Evolutionary conservation across 176 grass and related monocot species (phyloP).

Genomic region (Zea luxurians): DNA sequence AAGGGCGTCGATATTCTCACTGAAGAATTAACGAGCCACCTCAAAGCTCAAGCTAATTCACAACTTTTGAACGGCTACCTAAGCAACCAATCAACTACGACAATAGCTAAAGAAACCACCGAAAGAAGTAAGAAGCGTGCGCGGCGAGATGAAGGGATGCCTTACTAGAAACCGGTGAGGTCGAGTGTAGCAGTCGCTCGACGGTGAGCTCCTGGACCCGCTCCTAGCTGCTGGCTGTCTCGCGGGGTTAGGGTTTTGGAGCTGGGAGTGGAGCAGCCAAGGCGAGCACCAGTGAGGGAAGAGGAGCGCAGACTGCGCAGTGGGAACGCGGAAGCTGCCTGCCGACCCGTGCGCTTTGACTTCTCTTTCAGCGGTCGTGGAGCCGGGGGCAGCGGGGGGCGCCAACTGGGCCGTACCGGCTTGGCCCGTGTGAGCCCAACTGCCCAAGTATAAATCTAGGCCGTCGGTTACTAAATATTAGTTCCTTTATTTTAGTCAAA

Average conservation of each 20-base stretch:
- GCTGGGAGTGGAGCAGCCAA: conserved; percentile 24
- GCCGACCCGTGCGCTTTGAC: conserved; percentile 46
- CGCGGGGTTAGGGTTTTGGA: conserved; percentile 48
- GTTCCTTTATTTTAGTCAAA: too few relatives aligned
- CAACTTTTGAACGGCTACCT: background rate
- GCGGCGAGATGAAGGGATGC: background rate
- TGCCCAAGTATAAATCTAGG: too few relatives aligned
- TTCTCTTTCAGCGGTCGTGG: conserved; percentile 27
- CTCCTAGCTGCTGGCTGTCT: conserved; percentile 9
- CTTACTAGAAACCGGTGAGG: conserved; percentile 30
- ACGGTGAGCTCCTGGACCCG: conserved; percentile 17
- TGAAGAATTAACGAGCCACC: background rate
- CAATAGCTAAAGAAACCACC: background rate
- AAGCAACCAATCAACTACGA: conserved; percentile 9
- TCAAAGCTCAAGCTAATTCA: conserved; percentile 6
- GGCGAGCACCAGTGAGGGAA: background rate
- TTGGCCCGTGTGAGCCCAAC: background rate
- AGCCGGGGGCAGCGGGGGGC: conserved; percentile 17
- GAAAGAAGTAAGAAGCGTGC: background rate
- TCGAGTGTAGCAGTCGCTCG: background rate
- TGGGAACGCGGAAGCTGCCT: conserved; percentile 27
- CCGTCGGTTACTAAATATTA: too few relatives aligned
- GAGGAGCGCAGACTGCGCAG: background rate
- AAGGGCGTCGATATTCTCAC: background rate
- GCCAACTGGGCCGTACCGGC: background rate